Conservation (phyloP, 208 protist species). For the Lotmaria passim region DNA sequence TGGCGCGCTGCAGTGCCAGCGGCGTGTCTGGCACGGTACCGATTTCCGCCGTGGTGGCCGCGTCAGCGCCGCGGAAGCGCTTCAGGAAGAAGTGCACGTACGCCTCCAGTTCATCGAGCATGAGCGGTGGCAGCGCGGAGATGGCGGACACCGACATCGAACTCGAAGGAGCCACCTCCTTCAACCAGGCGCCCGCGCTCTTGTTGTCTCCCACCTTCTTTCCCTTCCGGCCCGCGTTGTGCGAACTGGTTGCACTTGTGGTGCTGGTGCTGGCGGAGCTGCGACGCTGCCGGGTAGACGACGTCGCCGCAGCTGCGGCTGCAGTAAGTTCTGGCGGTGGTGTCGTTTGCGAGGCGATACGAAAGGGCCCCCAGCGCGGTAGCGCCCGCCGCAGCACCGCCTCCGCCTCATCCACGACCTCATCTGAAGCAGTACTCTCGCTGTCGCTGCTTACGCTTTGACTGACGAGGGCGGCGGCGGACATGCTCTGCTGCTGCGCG, state of each 20-base stretch:
- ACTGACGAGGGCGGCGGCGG: constrained; percentile 13
- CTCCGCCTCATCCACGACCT: constrained; percentile 31
- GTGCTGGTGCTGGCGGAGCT: constrained; percentile 12
- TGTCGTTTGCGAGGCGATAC: neutral
- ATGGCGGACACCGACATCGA: neutral
- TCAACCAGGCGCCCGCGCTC: neutral
- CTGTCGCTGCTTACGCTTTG: constrained; percentile 28
- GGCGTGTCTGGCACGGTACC: constrained; percentile 31
- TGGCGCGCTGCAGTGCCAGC: constrained; percentile 32
- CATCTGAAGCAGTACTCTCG: constrained; percentile 36
- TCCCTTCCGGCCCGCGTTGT: neutral
- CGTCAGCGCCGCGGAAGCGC: constrained; percentile 28
- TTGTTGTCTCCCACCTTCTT: constrained; percentile 15
- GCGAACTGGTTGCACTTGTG: neutral
- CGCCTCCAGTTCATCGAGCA: constrained; percentile 32
- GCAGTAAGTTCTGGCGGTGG: neutral
- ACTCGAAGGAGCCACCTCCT: neutral
- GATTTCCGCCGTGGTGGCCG: constrained; percentile 13
- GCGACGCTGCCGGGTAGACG: neutral
- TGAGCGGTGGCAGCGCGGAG: constrained; percentile 10
- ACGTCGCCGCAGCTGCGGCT: neutral
- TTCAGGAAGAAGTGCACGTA: constrained; percentile 39
- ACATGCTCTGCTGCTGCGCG: constrained; percentile 18
- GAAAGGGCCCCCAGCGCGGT: constrained; percentile 34
- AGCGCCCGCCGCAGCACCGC: constrained; percentile 17